phyloP scores from a whole-genome alignment of 345 rosid genomes.

The Xanthoceras sorbifolium region DNA sequence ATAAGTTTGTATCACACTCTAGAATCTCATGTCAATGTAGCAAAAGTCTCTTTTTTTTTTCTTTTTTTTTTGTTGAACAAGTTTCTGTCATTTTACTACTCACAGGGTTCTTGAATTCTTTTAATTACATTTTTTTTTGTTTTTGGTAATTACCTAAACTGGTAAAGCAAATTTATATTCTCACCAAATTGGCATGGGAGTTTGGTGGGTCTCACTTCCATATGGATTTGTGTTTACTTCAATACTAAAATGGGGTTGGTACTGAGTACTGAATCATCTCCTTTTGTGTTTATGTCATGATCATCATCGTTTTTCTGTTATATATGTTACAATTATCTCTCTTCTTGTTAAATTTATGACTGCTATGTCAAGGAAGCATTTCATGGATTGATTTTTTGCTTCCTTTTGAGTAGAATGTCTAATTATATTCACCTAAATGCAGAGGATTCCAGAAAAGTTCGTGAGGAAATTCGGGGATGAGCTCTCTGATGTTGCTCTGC shows the following conservation, averaged over 20 bases:
- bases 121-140: no score
- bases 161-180: no score
- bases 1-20: no score
- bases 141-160: no score
- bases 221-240: not conserved
- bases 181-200: not conserved
- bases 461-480: constrained; percentile 31
- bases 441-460: constrained; percentile 42
- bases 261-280: no score
- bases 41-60: not conserved
- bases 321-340: not conserved
- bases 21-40: not conserved
- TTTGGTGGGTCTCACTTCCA: not conserved
- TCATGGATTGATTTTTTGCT: not conserved
- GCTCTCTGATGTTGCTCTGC: constrained; percentile 35
- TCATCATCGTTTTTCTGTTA: no score
- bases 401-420: not conserved
- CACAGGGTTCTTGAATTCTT: no score
- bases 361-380: not conserved
- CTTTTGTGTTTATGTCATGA: no score
- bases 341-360: not conserved
- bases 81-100: no score
- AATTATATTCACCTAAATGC: constrained; percentile 12
- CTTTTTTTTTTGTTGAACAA: not conserved
- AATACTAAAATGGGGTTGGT: no score